Evolutionary conservation across 1,284 basidiomycete genomes (phyloP), one percentile per base, ranked within the genome.

Genomic region (Lentinula novae-zelandiae): DNA sequence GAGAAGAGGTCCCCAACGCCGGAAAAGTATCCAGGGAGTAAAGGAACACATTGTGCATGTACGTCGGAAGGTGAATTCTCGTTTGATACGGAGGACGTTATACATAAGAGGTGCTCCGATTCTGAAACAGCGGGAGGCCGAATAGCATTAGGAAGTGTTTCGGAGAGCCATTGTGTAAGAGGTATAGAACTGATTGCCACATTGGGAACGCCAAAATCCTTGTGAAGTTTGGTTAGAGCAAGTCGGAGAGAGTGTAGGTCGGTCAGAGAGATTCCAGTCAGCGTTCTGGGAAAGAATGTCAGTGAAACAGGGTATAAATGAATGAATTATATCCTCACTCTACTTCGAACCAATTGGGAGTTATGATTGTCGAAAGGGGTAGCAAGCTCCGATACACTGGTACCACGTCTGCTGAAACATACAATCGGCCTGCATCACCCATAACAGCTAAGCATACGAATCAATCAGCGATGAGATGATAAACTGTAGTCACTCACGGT

Each of bases 1-100:
- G 96, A 95, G 77, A 99, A 99, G 57, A 98, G 84, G 72, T 99
- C 96, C 12, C 96, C 97, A 2, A 98, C 96, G 31, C 96, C 97
- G 9, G 93, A 92, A 72, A 96, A 99, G 76, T 98, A 97, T 8
- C 95, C 95, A 20, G 90, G 85, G 31, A 98, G 83, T 48, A 90
- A 84, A 0, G 92, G 90, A 9, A 98, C 86, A 50, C 81, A 82
- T 66, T 86, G 84, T 0, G 87, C 85, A 73, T 91, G 83, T 17
- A 96, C 80, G 0, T 69, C 70, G 1, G 83, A 82, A 13, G 69
- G 44, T 8, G n/a, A 12, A 60, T 13, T 65, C 2, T 52, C 34
- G 57, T 56, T 49, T 60, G 54, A 48, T 34, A 49, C 66, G 53
- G 64, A 54, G 17, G 90, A 94, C 3, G 85, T 80, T 60, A 96